Evolutionary conservation across 257 asterid species (phyloP), one percentile per base, ranked within the genome.

Genomic region (Solanum pennellii): DNA sequence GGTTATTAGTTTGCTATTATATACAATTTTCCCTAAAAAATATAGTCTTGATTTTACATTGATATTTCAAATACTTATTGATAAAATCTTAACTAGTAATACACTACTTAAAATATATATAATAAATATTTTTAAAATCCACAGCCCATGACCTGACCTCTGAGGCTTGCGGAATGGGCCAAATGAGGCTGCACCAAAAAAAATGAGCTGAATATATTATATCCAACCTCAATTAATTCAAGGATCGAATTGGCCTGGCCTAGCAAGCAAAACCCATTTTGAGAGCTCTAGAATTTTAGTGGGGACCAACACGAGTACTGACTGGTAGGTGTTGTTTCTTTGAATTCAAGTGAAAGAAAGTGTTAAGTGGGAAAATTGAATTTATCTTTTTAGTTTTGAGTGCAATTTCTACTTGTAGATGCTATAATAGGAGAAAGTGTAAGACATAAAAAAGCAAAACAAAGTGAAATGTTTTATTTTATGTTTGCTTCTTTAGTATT

Each of bases 211-310:
- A 37, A 37, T 5, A 6, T 1, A 37, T 37, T 37, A 1, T 5
- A 6, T 37, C 39, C 7, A 37, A 37, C 39, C 7, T 37, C 7
- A 37, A 1, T 37, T 37, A 37, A 6, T 37, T 37, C 1, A 37
- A 37, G 0, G 1, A 37, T 37, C 5, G 0, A 0, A 37, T 37
- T 37, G 7, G 4, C 0, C 1, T 6, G 39, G 1, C 1, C 7
- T 37, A 5, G 39, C 39, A 1, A 0, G 7, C 7, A 5, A 37
- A 37, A 5, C 0, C 39, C 39, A 37, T 37, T 6, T 37, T 37
- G 39, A 37, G 7, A 5, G 7, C 39, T 5, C 7, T 37, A 5
- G 1, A 62, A n/a, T 62, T n/a, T 3, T n/a, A 23, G 1, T n/a
- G 31, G 71, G 3, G 31, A 60, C 69, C 83, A 39, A 39, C 21